Base-by-base conservation (phyloP, 352 stramenopile genomes). In the Aphanomyces astaci region DNA sequence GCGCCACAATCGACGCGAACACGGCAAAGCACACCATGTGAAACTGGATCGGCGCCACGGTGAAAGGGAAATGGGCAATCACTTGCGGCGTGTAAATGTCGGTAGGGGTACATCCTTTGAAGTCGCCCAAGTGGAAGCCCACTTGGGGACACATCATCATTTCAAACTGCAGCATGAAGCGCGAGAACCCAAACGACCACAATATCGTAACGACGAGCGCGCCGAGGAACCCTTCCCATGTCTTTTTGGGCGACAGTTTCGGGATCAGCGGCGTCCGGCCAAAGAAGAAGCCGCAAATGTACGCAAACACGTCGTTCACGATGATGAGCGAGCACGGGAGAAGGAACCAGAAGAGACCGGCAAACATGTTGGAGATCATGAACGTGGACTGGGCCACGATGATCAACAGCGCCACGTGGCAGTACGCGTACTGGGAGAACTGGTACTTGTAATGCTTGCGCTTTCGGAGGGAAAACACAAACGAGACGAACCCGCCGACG, bases 201-300 rank as follows among this genome's bases (percentile, higher is more conserved):
- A 97, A 71, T 13, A 97, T 66, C 17, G 90, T 98, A 59, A 82
- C 85, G 19, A 97, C 64, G 9, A 80, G 78, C 22, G 82, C 91
- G 7, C 89, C 89, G 24, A 95, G 79, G 65, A 97, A 97, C 0
- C 91, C 91, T 72, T 98, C 93, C 89, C 88, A 96, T 15, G 89
- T 97, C 71, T 98, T 98, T 56, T 97, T 97, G 17, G 92, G 92
- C 25, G 77, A 93, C 40, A 98, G 77, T 52, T 78, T 67, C 32
- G 79, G 77, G 64, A 98, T 92, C 59, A 98, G 71, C 36, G 70
- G 74, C 30, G 71, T 76, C 22, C 72, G 63, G 30, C 72, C 72
- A 40, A 77, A 78, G 46, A 78, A 78, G 55, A 78, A 75, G 25
- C 73, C 72, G 24, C 75, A 89, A 32, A 94, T 74, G 63, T 94